These are phyloP conservation scores for Cadophora sp. DNA, from an alignment of 2,329 filamentous ascomycete species.

Conservation along the genomic window DNA sequence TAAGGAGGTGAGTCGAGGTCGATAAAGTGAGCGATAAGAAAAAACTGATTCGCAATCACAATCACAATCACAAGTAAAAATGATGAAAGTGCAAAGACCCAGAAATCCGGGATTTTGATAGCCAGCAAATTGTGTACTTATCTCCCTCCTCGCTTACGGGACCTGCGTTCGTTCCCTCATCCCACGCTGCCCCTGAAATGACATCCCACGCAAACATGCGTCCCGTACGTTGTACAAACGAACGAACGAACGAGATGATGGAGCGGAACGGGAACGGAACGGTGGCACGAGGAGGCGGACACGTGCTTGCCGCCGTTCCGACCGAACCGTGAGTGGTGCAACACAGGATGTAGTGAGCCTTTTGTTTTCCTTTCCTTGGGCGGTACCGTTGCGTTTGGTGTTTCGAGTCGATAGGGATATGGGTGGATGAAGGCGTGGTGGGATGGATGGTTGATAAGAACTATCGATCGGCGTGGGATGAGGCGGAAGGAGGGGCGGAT, in stretches of 20 bases:
- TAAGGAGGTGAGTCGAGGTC: not conserved
- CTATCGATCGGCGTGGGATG: not conserved
- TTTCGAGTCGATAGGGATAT: not conserved
- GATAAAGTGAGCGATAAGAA: not conserved
- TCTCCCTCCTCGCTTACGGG: conserved; percentile 6
- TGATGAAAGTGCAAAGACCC: conserved; percentile 6
- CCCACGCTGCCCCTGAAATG: conserved; percentile 10
- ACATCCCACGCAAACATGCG: not conserved
- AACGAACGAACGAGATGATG: not conserved
- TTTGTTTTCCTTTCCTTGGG: not conserved
- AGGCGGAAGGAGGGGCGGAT: not conserved
- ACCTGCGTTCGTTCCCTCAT: not conserved
- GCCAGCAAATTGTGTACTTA: not conserved
- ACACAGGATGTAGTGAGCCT: too few species aligned
- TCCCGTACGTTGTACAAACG: not conserved
- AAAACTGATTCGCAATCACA: not conserved
- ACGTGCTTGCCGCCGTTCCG: conserved; percentile 8
- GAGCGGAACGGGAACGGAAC: not conserved
- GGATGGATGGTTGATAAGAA: conserved; percentile 2
- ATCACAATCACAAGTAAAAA: not conserved
- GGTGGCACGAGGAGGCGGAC: not conserved
- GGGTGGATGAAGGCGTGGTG: not conserved
- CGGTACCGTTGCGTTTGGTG: not conserved
- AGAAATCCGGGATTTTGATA: not conserved
- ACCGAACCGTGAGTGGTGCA: not conserved